Percentiles rank a stretch among this genome's conserved stretches.
Conservation (phyloP, 2,329 filamentous ascomycete genomes). For the Fusarium nelsonii region DNA sequence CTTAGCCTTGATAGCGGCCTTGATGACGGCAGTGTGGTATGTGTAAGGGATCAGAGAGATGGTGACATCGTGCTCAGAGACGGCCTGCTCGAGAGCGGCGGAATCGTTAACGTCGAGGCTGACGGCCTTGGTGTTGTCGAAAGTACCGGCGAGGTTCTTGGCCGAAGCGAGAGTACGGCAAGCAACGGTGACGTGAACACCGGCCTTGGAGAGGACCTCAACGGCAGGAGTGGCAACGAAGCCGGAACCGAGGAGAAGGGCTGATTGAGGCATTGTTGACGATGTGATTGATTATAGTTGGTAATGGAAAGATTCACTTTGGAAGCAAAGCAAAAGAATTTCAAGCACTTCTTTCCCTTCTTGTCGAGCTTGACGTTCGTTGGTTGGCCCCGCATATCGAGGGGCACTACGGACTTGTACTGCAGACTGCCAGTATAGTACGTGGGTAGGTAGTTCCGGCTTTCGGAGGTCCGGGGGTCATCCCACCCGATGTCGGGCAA, state of each 20-base stretch:
- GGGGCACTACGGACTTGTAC: conserved; percentile 9
- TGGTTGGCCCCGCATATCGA: conserved; percentile 25
- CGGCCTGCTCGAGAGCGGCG: conserved; percentile 81
- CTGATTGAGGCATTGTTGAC: conserved; percentile 49
- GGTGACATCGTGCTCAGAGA: conserved; percentile 83
- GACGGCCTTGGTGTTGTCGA: conserved; percentile 80
- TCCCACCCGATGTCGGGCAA: conserved; percentile 26
- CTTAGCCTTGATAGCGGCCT: conserved; percentile 91
- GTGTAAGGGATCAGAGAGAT: conserved; percentile 92
- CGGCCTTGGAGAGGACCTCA: conserved; percentile 71
- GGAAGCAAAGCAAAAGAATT: conserved; percentile 24
- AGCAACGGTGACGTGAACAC: conserved; percentile 75
- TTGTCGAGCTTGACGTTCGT: conserved; percentile 9
- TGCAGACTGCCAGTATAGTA: neutral
- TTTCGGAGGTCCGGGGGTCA: conserved; percentile 14
- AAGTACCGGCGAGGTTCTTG: conserved; percentile 77
- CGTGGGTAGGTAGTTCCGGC: conserved; percentile 5
- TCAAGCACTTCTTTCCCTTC: conserved; percentile 11
- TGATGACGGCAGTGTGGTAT: conserved; percentile 89
- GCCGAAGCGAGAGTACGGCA: conserved; percentile 85
- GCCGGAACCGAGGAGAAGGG: conserved; percentile 57
- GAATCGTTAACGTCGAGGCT: conserved; percentile 86
- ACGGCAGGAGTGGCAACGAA: conserved; percentile 74
- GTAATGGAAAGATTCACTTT: conserved; percentile 21
- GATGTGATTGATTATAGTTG: conserved; percentile 11